Evolutionary conservation across 164 flowering plant species (phyloP), one percentile per base, ranked within the genome.

Genomic region (Kalanchoe fedtschenkoi): DNA sequence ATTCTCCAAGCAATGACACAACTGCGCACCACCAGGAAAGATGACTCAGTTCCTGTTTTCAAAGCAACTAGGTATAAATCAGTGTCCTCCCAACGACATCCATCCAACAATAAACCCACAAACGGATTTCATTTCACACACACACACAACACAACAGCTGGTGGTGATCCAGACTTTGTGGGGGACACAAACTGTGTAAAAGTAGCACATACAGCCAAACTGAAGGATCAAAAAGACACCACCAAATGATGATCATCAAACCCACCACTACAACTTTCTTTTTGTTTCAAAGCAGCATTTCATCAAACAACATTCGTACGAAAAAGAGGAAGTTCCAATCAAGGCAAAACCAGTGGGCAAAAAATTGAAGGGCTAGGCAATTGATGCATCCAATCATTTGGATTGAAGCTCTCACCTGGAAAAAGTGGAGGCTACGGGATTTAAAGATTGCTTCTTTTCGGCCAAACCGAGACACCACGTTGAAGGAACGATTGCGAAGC

Each of bases 201-300:
- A 51, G 56, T 51, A 51, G 6, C 24, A 51, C 56, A 51, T 22
- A 51, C 56, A 51, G 32, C 6, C 32, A 11, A 51, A 51, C 28
- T 51, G 60, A 33, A 46, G 58, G 34, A 65, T 60, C 55, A 61
- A 58, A 42, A 62, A 35, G 57, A 51, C 56, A 22, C 10, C n/a
- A 24, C 56, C 17, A 51, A 34, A 19, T 41, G 56, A 57, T 35
- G 33, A 57, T 42, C 2, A 0, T 60, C 57, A 43, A 65, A 64
- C 56, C 29, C 17, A 26, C 56, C 56, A 51, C 17, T 51, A 51
- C 32, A 1, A 51, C 56, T 26, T 51, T 51, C 32, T 26, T 51
- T 51, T 26, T 26, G 56, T 16, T 51, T 51, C 56, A 51, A 30
- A 10, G 32, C 32, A 32, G 56, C 56, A 51, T 26, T 21, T 51